Conservation (phyloP, 2,329 filamentous ascomycete species). For the Graphilbum ipis-grandicollis region DNA sequence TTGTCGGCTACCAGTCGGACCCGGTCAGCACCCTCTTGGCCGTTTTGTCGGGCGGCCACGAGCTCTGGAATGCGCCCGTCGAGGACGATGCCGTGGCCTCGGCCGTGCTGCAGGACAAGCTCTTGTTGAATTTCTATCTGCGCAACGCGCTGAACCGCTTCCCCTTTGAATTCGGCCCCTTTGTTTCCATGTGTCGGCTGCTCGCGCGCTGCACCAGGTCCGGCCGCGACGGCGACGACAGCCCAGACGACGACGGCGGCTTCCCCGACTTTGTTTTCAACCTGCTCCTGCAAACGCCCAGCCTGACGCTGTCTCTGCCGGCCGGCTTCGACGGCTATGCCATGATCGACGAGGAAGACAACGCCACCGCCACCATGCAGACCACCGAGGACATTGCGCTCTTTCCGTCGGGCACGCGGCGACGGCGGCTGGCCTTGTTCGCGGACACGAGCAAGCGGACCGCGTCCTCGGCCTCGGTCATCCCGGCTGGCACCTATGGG, state of each 20-base stretch:
- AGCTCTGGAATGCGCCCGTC: constrained; percentile 36
- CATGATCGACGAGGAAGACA: constrained; percentile 71
- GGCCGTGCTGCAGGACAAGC: constrained; percentile 33
- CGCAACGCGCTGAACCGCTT: constrained; percentile 58
- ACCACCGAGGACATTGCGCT: constrained; percentile 47
- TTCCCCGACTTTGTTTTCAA: constrained; percentile 33
- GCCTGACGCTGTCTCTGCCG: constrained; percentile 64
- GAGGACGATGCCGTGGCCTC: constrained; percentile 18
- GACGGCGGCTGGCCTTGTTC: constrained; percentile 24
- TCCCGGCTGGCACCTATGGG: constrained; percentile 49
- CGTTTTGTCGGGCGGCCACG: constrained; percentile 37
- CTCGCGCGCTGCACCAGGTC: constrained; percentile 33
- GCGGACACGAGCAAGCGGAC: constrained; percentile 21
- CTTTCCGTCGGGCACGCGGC: constrained; percentile 31
- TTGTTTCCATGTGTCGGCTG: constrained; percentile 44
- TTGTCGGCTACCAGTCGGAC: constrained; percentile 57
- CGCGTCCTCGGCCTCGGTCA: constrained; percentile 28
- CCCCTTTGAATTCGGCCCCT: constrained; percentile 70
- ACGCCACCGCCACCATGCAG: constrained; percentile 42
- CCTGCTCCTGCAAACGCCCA: constrained; percentile 51
- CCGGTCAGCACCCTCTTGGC: constrained; percentile 49
- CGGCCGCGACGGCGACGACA: constrained; percentile 17
- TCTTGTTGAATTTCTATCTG: constrained; percentile 42
- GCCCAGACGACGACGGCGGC: constrained; percentile 18
- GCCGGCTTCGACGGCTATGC: constrained; percentile 56